Evolutionary conservation across 441 rosid genomes (phyloP).

Genomic region (Populus hybrid): DNA sequence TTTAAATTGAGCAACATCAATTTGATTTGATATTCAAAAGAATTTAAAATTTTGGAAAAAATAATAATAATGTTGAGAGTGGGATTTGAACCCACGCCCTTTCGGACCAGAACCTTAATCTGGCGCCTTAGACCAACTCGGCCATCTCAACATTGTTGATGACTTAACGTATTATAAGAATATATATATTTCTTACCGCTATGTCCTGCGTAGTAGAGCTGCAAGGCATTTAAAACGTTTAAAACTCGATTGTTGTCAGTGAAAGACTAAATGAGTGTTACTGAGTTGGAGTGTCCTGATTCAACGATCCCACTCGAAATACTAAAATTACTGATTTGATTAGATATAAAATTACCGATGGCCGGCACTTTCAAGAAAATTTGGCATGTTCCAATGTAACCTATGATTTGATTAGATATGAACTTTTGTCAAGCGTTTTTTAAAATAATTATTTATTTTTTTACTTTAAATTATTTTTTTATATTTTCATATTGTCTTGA

Average conservation of each 20-base stretch:
- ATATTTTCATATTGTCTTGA: too few relatives aligned
- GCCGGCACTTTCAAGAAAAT: too few relatives aligned
- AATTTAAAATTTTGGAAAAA: too few relatives aligned
- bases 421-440: too few relatives aligned
- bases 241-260: too few relatives aligned
- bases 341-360: too few relatives aligned
- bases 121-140: conserved; percentile 99
- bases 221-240: neutral
- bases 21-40: neutral
- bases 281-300: neutral
- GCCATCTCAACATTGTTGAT: conserved; percentile 64
- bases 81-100: conserved; percentile 99
- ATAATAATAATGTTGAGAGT: conserved; percentile 47
- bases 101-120: conserved; percentile 99
- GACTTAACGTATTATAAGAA: fast-evolving
- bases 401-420: too few relatives aligned
- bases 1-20: neutral
- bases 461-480: too few relatives aligned
- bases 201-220: neutral
- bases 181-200: fast-evolving
- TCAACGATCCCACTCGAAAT: neutral
- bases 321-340: neutral
- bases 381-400: too few relatives aligned
- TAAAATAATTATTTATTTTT: too few relatives aligned
- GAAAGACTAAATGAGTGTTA: neutral